Evolutionary conservation across 192 early-diverging fungal species (phyloP).

Genomic region (Podila minutissima): DNA sequence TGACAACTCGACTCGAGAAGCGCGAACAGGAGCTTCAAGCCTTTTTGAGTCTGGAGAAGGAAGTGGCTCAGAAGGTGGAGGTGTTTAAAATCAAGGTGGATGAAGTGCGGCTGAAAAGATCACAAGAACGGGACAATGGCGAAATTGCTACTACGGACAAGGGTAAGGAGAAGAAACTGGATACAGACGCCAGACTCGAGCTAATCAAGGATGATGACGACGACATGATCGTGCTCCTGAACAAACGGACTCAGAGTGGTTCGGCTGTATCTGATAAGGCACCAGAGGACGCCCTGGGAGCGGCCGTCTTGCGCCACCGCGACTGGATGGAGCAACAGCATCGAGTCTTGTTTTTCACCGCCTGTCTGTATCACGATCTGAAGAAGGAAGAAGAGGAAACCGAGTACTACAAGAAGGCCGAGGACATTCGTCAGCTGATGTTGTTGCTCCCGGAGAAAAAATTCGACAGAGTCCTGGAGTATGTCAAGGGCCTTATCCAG

Average conservation of each 20-base stretch:
- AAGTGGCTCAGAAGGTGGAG: conserved; percentile 13
- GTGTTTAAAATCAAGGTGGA: conserved; percentile 19
- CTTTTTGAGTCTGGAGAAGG: conserved; percentile 17
- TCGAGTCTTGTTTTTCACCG: conserved; percentile 67
- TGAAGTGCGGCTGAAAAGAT: conserved; percentile 11
- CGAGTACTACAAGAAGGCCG: conserved; percentile 47
- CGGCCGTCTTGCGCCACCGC: conserved; percentile 28
- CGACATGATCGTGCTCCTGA: conserved; percentile 2
- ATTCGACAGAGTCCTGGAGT: conserved; percentile 17
- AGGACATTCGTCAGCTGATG: conserved; percentile 44
- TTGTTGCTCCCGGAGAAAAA: conserved; percentile 26
- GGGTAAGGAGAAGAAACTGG: conserved; percentile 18
- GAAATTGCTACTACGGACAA: not conserved
- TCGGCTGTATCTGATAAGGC: not conserved
- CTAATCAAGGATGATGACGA: conserved; percentile 30
- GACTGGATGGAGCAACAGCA: conserved; percentile 64
- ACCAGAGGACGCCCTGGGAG: conserved; percentile 12
- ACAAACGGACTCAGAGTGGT: not conserved
- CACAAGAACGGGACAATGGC: not conserved
- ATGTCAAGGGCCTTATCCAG: not conserved
- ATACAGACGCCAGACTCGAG: not conserved
- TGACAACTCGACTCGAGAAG: conserved; percentile 26
- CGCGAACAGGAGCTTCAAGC: conserved; percentile 8
- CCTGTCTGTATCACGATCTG: conserved; percentile 62
- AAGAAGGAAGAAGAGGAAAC: conserved; percentile 57